phyloP scores from a whole-genome alignment of 164 flowering plant genomes.

The Magnolia changhungtana region DNA sequence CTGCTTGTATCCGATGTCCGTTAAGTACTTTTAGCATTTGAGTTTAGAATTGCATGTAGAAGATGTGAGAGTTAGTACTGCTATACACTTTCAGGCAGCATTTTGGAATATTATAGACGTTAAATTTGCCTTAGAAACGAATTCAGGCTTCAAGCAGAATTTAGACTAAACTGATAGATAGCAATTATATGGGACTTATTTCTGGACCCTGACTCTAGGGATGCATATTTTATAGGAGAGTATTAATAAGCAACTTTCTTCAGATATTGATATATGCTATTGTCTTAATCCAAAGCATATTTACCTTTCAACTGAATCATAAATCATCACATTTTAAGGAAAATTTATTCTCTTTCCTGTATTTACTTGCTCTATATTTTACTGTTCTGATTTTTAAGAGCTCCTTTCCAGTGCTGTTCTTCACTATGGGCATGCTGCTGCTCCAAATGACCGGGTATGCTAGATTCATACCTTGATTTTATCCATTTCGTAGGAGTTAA shows the following conservation, averaged over 20 bases:
- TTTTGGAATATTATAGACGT: background rate
- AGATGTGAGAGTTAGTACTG: background rate
- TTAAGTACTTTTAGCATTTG: background rate
- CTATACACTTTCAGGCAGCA: background rate
- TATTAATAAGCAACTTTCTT: background rate
- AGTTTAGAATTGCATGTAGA: background rate
- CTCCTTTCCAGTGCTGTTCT: constrained; percentile 65
- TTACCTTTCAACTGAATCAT: background rate
- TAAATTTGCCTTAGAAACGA: background rate
- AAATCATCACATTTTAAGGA: background rate
- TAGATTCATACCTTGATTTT: background rate
- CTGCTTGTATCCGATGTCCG: background rate
- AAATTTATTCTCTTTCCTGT: background rate
- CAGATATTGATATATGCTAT: background rate
- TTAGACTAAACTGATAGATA: background rate
- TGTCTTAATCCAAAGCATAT: background rate
- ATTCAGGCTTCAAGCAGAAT: background rate
- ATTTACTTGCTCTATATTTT: background rate
- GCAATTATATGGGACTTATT: background rate
- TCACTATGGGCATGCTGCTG: constrained; percentile 97
- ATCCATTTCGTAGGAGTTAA: background rate
- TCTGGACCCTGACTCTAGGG: background rate
- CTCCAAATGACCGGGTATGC: constrained; percentile 89
- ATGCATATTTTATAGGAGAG: background rate
- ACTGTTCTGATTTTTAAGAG: background rate